Evolutionary conservation across 192 early-diverging fungal genomes (phyloP), one percentile per base, ranked within the genome.

Genomic region (Coemansia sp.): DNA sequence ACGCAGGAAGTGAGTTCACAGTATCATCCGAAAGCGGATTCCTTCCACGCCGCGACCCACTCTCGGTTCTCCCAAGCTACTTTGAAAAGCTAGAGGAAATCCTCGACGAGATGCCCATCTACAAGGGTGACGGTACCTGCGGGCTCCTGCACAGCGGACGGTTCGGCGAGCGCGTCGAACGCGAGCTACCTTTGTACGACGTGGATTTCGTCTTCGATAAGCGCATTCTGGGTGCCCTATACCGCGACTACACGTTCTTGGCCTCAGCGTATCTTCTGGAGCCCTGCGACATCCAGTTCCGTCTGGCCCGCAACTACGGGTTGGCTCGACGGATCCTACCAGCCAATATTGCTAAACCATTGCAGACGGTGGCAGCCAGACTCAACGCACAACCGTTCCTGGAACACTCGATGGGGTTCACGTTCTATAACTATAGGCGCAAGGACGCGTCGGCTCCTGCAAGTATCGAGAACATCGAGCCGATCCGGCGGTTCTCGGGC

Each of bases 181-280:
- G 68, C 40, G 85, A 88, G 45, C 75, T 94, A 11, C 91, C 91
- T 2, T 59, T 84, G 23, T 89, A 88, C 62, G 87, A 93, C 41
- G 87, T 96, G 13, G 82, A 81, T 34, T 75, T 86, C 50, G 85
- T 91, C 23, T 78, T 70, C 28, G 92, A 96, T 73, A 81, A 77
- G 40, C 79, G 84, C 57, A 79, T 96, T 5, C 79, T 96, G 25
- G 62, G 64, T 61, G 92, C 91, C 7, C 74, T 95, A 19, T 94
- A 89, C 83, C 84, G 94, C 33, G 94, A 95, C 76, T 92, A 92
- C 63, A 91, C 92, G 11, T 92, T 94, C 61, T 80, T 89, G 27
- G 91, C 92, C 5, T 92, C 91, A 2, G 89, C 94, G 14, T 95
- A 95, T 64, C 75, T 95, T 15, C 77, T 95, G 27, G 94, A 95